Conservation (phyloP, 2,329 filamentous ascomycete genomes). For the Chrysosporium queenslandicum region DNA sequence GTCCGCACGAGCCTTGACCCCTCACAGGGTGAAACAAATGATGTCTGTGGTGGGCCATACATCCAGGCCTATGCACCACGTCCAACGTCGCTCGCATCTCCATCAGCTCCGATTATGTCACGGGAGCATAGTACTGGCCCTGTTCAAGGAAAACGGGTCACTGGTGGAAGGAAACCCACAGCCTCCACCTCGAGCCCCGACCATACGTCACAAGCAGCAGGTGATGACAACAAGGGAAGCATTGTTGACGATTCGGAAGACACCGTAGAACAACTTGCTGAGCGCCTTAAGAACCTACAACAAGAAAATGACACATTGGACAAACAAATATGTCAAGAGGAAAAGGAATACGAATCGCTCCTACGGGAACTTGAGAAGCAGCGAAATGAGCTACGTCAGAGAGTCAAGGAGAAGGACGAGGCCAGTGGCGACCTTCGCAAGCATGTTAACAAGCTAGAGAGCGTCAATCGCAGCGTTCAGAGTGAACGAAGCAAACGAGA, state of each 20-base stretch:
- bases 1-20: slow-evolving; percentile 59
- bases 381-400: slow-evolving; percentile 65
- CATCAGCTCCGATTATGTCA: slow-evolving; percentile 50
- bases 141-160: slow-evolving; percentile 50
- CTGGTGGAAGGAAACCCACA: slow-evolving; percentile 57
- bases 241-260: slow-evolving; percentile 49
- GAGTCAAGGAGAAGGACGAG: slow-evolving; percentile 82
- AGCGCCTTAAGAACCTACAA: slow-evolving; percentile 67
- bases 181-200: slow-evolving; percentile 55
- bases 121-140: slow-evolving; percentile 56
- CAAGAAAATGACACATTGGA: slow-evolving; percentile 74
- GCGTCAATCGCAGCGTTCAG: slow-evolving; percentile 69
- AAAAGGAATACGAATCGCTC: slow-evolving; percentile 57
- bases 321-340: slow-evolving; percentile 55
- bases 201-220: slow-evolving; percentile 30
- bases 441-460: slow-evolving; percentile 68
- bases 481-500: slow-evolving; percentile 72
- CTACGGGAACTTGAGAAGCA: slow-evolving; percentile 63
- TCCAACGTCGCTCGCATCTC: slow-evolving; percentile 48
- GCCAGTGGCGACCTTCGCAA: slow-evolving; percentile 74
- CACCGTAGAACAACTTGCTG: slow-evolving; percentile 66
- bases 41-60: slow-evolving; percentile 28
- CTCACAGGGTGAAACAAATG: slow-evolving; percentile 28
- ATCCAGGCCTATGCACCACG: slow-evolving; percentile 46
- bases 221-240: slow-evolving; percentile 32